These are phyloP conservation scores for Tolypocladium amazonense DNA, from an alignment of 2,329 filamentous ascomycete genomes.

Conservation along the genomic window DNA sequence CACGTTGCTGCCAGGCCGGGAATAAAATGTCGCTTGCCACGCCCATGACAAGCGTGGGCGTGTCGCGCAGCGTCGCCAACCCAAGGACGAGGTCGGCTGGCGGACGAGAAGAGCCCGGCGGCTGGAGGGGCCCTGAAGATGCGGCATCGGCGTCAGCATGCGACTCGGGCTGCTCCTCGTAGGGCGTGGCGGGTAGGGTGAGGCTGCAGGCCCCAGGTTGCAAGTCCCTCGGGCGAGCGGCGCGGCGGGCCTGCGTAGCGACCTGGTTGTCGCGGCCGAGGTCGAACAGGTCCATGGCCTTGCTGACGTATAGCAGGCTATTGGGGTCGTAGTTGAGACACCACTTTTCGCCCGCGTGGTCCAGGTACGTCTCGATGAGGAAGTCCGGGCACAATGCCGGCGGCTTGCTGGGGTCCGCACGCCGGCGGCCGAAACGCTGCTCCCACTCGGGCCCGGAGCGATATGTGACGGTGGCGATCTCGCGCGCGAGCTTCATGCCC, in stretches of 20 bases:
- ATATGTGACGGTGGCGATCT: constrained; percentile 97
- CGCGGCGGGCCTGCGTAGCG: constrained; percentile 50
- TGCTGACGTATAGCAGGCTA: constrained; percentile 89
- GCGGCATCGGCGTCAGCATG: constrained; percentile 23
- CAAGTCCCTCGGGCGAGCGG: constrained; percentile 48
- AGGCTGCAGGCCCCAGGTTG: constrained; percentile 53
- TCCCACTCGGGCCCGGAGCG: constrained; percentile 97
- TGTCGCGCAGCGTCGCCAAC: constrained; percentile 59
- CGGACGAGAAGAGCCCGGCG: constrained; percentile 37
- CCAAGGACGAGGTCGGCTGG: constrained; percentile 74
- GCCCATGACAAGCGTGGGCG: constrained; percentile 79
- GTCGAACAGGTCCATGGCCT: constrained; percentile 98
- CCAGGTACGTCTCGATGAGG: constrained; percentile 93
- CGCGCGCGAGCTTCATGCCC: constrained; percentile 94
- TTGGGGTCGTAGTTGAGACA: constrained; percentile 95
- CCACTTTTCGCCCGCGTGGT: constrained; percentile 97
- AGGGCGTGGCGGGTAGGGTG: constrained; percentile 72
- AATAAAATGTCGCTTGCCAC: constrained; percentile 95
- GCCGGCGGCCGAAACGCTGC: constrained; percentile 76
- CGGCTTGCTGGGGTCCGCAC: constrained; percentile 76
- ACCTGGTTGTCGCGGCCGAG: constrained; percentile 63
- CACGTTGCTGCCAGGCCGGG: constrained; percentile 94
- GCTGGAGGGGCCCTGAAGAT: constrained; percentile 8
- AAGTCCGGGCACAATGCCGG: constrained; percentile 96
- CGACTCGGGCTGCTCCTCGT: constrained; percentile 64